phyloP scores from a whole-genome alignment of 176 grass and related monocot genomes.

The Echinochloa phyllopogon region DNA sequence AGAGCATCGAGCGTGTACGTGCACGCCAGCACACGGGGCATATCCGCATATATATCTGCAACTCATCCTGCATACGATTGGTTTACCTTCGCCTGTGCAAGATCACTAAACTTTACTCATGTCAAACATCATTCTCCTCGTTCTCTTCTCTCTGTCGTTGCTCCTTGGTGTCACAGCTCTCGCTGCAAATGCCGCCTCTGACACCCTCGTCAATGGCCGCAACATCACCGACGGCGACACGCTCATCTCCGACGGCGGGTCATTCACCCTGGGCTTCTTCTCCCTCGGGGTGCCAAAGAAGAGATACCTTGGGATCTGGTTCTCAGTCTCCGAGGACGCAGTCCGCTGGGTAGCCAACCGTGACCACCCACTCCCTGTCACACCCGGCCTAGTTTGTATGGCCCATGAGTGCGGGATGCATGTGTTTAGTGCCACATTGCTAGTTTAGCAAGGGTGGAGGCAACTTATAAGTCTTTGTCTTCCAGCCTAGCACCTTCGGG shows the following conservation, averaged over 20 bases:
- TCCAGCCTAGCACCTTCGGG: too few relatives aligned
- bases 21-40: too few relatives aligned
- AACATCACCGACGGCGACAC: slow-evolving; percentile 34
- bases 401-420: too few relatives aligned
- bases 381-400: too few relatives aligned
- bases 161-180: neutral
- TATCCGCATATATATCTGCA: too few relatives aligned
- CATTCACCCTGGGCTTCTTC: slow-evolving; percentile 54
- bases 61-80: neutral
- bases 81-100: neutral
- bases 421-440: too few relatives aligned
- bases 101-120: neutral
- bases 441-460: too few relatives aligned
- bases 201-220: neutral
- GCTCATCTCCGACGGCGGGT: slow-evolving; percentile 33
- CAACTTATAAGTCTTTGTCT: too few relatives aligned
- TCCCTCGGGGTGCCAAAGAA: neutral
- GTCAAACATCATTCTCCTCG: neutral
- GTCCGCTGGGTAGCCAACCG: slow-evolving; percentile 57
- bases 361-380: neutral
- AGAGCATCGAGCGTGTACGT: too few relatives aligned
- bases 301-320: slow-evolving; percentile 52
- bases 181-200: neutral
- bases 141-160: neutral
- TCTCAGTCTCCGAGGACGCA: neutral